Evolutionary conservation across 2,329 filamentous ascomycete species (phyloP).

Genomic region (Botrytis byssoidea): DNA sequence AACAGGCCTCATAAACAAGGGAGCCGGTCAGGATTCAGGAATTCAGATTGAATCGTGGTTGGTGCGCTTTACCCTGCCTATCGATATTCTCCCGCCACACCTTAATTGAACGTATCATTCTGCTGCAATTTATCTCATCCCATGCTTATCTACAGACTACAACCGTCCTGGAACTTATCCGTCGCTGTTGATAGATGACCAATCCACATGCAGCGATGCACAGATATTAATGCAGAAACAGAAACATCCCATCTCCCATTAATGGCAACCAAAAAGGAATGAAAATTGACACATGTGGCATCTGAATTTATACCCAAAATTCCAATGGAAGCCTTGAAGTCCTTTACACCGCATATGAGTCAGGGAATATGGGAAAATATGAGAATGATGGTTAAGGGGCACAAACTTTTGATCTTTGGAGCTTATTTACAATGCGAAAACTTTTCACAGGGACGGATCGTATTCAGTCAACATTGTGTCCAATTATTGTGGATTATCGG

Average conservation of each 20-base stretch:
- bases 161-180: background rate
- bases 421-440: background rate
- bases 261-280: background rate
- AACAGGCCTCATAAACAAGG: background rate
- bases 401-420: background rate
- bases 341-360: background rate
- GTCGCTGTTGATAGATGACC: slow-evolving; percentile 1
- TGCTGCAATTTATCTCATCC: background rate
- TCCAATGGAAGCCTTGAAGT: background rate
- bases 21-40: background rate
- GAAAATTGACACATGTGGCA: background rate
- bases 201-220: background rate
- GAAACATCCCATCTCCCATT: slow-evolving; percentile 5
- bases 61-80: slow-evolving; percentile 2
- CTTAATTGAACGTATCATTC: slow-evolving; percentile 20
- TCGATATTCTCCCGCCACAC: slow-evolving; percentile 15
- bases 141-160: background rate
- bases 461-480: background rate
- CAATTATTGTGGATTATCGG: background rate
- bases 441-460: slow-evolving; percentile 3
- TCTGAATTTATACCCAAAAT: slow-evolving; percentile 1
- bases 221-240: background rate
- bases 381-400: slow-evolving; percentile 1
- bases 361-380: background rate
- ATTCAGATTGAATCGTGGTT: slow-evolving; percentile 5